A percentile compares a stretch with the other conserved stretches of the same genome.
Conservation (phyloP, 192 early-diverging fungal genomes). For the Umbelopsis sp. region DNA sequence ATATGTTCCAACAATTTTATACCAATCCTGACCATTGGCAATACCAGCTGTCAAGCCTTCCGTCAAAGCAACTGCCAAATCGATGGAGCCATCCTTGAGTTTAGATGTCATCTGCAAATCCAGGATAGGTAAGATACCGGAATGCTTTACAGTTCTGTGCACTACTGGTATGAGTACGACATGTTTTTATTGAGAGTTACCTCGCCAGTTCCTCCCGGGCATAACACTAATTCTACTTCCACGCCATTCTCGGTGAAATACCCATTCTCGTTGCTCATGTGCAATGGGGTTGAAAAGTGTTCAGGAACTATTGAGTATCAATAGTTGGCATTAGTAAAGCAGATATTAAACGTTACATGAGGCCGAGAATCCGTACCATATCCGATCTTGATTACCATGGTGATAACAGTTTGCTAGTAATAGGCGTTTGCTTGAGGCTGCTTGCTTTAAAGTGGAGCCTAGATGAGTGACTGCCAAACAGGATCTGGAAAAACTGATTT, state of each 20-base stretch:
- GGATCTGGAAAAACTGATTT: neutral
- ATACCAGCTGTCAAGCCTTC: constrained; percentile 76
- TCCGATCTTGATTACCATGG: constrained; percentile 1
- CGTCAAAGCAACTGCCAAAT: constrained; percentile 86
- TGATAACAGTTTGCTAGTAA: neutral
- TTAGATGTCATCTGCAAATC: constrained; percentile 51
- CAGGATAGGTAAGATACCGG: neutral
- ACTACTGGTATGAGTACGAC: too few relatives aligned
- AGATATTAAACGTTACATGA: neutral
- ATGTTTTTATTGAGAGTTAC: neutral
- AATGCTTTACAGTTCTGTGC: too few relatives aligned
- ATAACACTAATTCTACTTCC: constrained; percentile 61
- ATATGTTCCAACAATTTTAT: constrained; percentile 81
- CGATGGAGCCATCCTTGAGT: constrained; percentile 66
- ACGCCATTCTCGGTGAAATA: constrained; percentile 51
- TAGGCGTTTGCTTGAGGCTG: neutral
- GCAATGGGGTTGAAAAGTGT: constrained; percentile 75
- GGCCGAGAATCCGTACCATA: neutral
- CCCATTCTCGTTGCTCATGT: constrained; percentile 60
- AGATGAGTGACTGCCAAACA: neutral
- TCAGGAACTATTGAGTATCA: constrained; percentile 55
- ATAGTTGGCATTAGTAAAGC: neutral
- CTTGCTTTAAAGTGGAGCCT: neutral
- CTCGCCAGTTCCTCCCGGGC: constrained; percentile 57
- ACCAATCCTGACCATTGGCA: constrained; percentile 58